Evolutionary conservation across 768 basidiomycete genomes (phyloP).

Genomic region (Botryobasidium botryosum): DNA sequence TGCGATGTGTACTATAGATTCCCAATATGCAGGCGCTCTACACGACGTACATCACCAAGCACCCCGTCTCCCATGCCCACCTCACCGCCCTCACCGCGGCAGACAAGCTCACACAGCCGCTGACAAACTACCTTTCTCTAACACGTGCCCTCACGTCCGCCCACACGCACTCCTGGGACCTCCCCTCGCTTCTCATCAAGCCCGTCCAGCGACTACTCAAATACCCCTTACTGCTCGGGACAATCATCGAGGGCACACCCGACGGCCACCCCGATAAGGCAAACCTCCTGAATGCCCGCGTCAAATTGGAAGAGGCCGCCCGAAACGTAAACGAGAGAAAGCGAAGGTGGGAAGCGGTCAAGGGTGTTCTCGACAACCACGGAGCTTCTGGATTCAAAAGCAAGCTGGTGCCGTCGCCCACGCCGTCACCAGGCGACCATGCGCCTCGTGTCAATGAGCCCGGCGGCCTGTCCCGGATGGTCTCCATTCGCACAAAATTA

Average conservation of each 20-base stretch:
- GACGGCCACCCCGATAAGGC: slow-evolving; percentile 43
- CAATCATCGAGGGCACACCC: slow-evolving; percentile 54
- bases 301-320: slow-evolving; percentile 53
- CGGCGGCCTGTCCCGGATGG: slow-evolving; percentile 46
- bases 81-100: slow-evolving; percentile 29
- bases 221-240: slow-evolving; percentile 69
- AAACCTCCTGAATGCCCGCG: slow-evolving; percentile 34
- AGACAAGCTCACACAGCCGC: slow-evolving; percentile 28
- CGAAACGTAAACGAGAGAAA: slow-evolving; percentile 64
- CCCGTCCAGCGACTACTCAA: slow-evolving; percentile 93
- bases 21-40: slow-evolving; percentile 55
- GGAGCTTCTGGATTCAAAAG: slow-evolving; percentile 22
- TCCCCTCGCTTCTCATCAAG: slow-evolving; percentile 88
- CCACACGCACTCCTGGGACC: slow-evolving; percentile 80
- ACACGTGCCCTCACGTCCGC: slow-evolving; percentile 49
- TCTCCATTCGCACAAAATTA: too few relatives aligned
- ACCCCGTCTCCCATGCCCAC: slow-evolving; percentile 56
- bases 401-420: slow-evolving; percentile 24
- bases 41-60: slow-evolving; percentile 65
- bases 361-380: slow-evolving; percentile 38
- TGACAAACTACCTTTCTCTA: slow-evolving; percentile 47
- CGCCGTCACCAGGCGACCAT: slow-evolving; percentile 33
- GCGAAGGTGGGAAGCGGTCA: slow-evolving; percentile 60
- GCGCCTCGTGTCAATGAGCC: too few relatives aligned
- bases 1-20: slow-evolving; percentile 28